These are phyloP conservation scores for Aristolochia californica DNA, from an alignment of 164 flowering plant species.

Conservation along the genomic window DNA sequence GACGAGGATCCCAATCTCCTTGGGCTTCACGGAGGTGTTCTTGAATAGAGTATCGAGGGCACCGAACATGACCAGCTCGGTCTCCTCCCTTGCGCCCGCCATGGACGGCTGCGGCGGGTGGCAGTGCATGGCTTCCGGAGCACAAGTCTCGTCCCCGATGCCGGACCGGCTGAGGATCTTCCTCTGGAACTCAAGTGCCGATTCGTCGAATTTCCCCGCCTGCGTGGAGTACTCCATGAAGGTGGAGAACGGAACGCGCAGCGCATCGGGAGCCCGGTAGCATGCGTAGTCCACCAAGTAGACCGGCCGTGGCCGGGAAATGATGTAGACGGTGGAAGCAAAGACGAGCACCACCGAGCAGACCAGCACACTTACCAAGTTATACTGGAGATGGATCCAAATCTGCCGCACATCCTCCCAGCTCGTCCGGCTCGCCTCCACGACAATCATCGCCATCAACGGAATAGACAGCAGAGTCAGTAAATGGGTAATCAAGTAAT, in stretches of 20 bases:
- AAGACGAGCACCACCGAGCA: constrained; percentile 35
- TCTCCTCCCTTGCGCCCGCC: too few species aligned
- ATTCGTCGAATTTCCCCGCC: constrained; percentile 7
- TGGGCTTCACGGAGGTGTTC: too few species aligned
- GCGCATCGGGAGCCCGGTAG: constrained; percentile 18
- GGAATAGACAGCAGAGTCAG: constrained; percentile 52
- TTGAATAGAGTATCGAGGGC: too few species aligned
- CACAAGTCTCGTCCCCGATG: constrained; percentile 14
- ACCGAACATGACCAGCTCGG: too few species aligned
- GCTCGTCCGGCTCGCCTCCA: constrained; percentile 32
- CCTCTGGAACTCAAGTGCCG: constrained; percentile 12
- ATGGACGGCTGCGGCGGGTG: constrained; percentile 5
- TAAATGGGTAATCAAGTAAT: constrained; percentile 43
- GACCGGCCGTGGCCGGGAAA: constrained; percentile 31
- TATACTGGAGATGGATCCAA: constrained; percentile 51
- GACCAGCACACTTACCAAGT: constrained; percentile 42
- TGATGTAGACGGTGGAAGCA: constrained; percentile 24
- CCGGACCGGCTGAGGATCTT: constrained; percentile 16
- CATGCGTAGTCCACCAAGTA: constrained; percentile 32
- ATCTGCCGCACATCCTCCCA: constrained; percentile 39
- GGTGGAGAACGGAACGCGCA: constrained; percentile 6
- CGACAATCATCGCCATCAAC: constrained; percentile 25
- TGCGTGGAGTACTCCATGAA: constrained; percentile 13
- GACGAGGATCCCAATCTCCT: too few species aligned
- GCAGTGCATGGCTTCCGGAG: constrained; percentile 10